Percentiles rank a stretch among this genome's conserved stretches.
These are phyloP conservation scores for Pseudogymnoascus sp. DNA, from an alignment of 2,329 filamentous ascomycete species.

Conservation along the genomic window DNA sequence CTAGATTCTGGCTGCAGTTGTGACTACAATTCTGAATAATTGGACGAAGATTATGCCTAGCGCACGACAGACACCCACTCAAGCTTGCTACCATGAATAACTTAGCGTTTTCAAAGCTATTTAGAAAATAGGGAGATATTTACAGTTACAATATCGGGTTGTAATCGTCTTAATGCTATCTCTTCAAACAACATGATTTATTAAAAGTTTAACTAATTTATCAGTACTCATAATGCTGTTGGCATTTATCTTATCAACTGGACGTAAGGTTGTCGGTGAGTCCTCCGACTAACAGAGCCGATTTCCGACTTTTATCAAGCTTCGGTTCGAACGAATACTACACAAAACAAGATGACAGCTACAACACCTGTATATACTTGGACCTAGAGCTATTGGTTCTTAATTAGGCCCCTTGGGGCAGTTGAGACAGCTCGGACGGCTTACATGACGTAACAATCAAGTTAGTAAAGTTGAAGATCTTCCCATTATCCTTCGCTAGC, in stretches of 20 bases:
- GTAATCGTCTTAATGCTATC: neutral
- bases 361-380: neutral
- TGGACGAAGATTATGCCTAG: neutral
- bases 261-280: neutral
- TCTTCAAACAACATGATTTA: neutral
- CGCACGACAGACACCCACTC: neutral
- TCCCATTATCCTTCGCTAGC: neutral
- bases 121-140: neutral
- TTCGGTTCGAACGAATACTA: neutral
- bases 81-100: neutral
- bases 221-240: neutral
- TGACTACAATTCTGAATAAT: neutral
- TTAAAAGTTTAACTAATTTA: neutral
- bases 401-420: neutral
- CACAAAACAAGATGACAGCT: neutral
- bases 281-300: neutral
- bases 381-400: neutral
- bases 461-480: neutral
- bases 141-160: neutral
- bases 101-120: neutral
- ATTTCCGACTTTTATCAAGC: neutral
- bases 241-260: neutral
- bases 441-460: neutral
- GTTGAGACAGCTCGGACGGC: neutral
- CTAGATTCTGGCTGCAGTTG: neutral